Evolutionary conservation across 2,329 filamentous ascomycete genomes (phyloP), one percentile per base, ranked within the genome.

Genomic region (Trichoderma polysporum): DNA sequence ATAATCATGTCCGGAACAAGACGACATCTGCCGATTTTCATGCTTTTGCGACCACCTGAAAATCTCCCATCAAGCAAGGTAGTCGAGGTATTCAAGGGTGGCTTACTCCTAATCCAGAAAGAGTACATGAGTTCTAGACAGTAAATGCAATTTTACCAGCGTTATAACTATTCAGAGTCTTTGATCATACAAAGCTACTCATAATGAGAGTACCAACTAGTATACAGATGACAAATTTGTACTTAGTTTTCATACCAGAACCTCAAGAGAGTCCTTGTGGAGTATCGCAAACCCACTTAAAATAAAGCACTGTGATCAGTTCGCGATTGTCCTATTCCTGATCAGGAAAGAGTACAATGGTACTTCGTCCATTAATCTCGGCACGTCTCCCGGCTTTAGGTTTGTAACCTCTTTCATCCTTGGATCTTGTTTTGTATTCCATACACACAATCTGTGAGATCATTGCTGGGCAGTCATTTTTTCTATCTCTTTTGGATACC

Each of bases 301-400:
- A n/a, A n/a, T n/a, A n/a, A n/a, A 10, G n/a, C 8, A 12, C 9
- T 45, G n/a, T 45, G 3, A n/a, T 22, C 17, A 45, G n/a, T n/a
- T 10, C 17, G 41, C 41, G 22, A n/a, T 58, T n/a, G n/a, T n/a
- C n/a, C 35, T 29, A 29, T 37, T 50, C 41, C 41, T 6, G 25
- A 50, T 50, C 3, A 13, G 41, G 58, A 61, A 61, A 61, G 58
- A 61, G 58, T 61, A 61, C 58, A 50, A 50, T 17, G 52, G 19
- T 50, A 61, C 41, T 22, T n/a, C n/a, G n/a, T n/a, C n/a, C 53
- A 57, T 41, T 25, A 13, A 19, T 25, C 10, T n/a, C 2, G 9
- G 13, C 15, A 29, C 47, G 27, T 33, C 25, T 45, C 41, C 41
- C 12, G 8, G n/a, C 41, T 22, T 45, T 4, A 19, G 22, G 41